Evolutionary conservation across 176 grass and related monocot genomes (phyloP), one percentile per base, ranked within the genome.

Genomic region (Chloris gayana): DNA sequence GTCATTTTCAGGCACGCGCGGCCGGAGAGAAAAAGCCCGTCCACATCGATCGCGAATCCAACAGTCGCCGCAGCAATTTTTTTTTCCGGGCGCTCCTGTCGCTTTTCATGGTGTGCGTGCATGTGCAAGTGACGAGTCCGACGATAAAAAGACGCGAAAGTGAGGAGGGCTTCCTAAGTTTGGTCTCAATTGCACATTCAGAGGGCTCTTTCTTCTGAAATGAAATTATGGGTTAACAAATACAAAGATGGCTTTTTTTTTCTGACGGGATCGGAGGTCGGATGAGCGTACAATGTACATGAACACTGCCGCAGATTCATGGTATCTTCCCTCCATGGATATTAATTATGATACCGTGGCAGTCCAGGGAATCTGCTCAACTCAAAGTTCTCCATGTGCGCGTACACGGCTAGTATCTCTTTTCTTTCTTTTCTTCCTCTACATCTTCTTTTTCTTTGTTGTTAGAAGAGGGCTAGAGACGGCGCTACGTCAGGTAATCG

Each of bases 101-200:
- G 11, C 0, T 19, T n/a, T 46, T 45, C 14, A 7, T 26, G 6
- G 39, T 65, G 25, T 30, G 73, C 60, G 64, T 30, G 56, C 76
- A 80, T 80, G 59, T 85, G 76, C 68, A 39, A 17, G 84, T 80
- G 84, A 67, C 76, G 27, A 56, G 19, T 17, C 47, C 47, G 54
- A 18, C 13, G 53, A 39, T 34, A 32, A 62, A 81, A 81, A 72
- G 67, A 15, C 8, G 3, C 35, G 22, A 44, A 10, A 12, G 1
- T 12, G 11, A 12, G 41, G 41, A 12, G 0, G 10, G 9, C 1
- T 12, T 44, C 0, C 9, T 44, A 58, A 22, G 64, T 56, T 11
- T 51, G 45, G 14, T 30, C 47, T 54, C 54, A 12, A 8, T 27
- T 70, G 17, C 33, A 56, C 42, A 56, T 58, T 45, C 39, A 25